phyloP scores from a whole-genome alignment of 139 green algal species.

The Tetratostichococcus sp. region DNA sequence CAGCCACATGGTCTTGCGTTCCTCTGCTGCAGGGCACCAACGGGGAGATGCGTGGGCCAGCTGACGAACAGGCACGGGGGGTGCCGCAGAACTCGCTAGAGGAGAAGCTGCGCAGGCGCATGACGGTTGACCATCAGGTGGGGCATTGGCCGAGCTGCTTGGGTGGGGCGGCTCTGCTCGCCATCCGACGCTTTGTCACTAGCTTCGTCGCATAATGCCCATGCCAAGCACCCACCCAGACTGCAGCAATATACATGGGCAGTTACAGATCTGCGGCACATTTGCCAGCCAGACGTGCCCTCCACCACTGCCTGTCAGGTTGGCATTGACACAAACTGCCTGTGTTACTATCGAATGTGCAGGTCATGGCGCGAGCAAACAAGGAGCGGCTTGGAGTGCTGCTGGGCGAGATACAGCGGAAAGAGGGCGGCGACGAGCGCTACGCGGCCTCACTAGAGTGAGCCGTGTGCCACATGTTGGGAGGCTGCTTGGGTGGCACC shows the following conservation, averaged over 20 bases:
- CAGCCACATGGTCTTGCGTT: too few relatives aligned
- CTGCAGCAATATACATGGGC: background rate
- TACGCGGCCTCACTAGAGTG: constrained; percentile 48
- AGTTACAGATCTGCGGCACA: background rate
- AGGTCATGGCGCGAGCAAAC: constrained; percentile 47
- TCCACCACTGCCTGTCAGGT: too few relatives aligned
- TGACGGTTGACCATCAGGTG: constrained; percentile 17
- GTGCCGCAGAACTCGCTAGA: constrained; percentile 3
- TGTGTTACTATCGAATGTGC: background rate
- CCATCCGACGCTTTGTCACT: too few relatives aligned
- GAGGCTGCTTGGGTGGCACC: too few relatives aligned
- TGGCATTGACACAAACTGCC: too few relatives aligned
- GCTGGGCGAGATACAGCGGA: constrained; percentile 36
- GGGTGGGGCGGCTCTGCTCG: too few relatives aligned
- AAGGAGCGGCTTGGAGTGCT: constrained; percentile 50
- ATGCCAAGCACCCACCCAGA: background rate
- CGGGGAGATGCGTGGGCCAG: background rate
- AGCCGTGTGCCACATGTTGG: background rate
- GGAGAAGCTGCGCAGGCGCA: background rate
- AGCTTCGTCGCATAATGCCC: too few relatives aligned
- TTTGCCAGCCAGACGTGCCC: too few relatives aligned
- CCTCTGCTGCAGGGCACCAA: constrained; percentile 8
- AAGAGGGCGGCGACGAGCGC: constrained; percentile 17
- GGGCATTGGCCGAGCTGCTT: too few relatives aligned
- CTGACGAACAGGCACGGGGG: background rate